Conservation (phyloP, 164 flowering plant species). For the Dillenia suffruticosa region DNA sequence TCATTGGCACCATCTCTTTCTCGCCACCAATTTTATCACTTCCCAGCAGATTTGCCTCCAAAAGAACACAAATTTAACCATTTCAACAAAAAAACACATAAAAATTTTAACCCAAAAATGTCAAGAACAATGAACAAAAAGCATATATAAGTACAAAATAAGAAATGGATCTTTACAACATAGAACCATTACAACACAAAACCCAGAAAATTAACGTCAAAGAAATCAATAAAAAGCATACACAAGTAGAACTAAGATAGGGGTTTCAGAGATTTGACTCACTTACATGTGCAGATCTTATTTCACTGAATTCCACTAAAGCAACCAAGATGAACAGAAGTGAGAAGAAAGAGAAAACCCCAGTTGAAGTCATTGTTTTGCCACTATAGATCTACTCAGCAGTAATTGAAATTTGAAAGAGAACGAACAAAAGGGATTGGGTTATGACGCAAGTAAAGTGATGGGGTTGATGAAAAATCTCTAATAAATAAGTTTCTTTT, state of each 20-base stretch:
- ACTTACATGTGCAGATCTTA: conserved; percentile 15
- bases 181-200: background rate
- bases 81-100: background rate
- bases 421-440: no score
- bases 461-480: no score
- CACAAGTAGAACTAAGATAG: background rate
- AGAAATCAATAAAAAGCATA: background rate
- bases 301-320: background rate
- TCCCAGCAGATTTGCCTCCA: conserved; percentile 20
- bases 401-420: no score
- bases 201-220: background rate
- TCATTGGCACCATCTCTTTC: conserved; percentile 50
- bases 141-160: no score
- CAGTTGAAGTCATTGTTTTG: conserved; percentile 6
- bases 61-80: conserved; percentile 11
- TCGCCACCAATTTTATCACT: conserved; percentile 18
- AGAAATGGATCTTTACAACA: no score
- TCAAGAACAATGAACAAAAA: background rate
- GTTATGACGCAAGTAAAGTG: no score
- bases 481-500: no score
- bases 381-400: no score
- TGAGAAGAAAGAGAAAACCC: conserved; percentile 3
- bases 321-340: conserved; percentile 5
- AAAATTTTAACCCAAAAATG: background rate
- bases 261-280: background rate